These are phyloP conservation scores for Cordia subcordata DNA, from an alignment of 257 asterid species.

Conservation along the genomic window DNA sequence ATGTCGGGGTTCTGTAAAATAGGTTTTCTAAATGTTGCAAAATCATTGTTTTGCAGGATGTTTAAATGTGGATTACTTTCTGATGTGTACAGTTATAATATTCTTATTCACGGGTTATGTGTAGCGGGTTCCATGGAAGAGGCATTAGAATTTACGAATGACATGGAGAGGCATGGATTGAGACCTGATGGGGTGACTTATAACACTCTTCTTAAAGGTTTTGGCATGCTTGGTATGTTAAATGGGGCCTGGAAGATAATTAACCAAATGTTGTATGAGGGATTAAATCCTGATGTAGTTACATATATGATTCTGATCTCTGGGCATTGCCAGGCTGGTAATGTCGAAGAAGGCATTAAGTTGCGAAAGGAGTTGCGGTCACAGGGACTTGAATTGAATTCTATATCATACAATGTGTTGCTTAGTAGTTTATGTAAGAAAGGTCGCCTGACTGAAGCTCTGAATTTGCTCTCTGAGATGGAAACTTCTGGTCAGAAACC, in stretches of 20 bases:
- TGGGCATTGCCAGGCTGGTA: constrained; percentile 53
- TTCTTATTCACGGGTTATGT: constrained; percentile 65
- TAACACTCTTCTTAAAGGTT: constrained; percentile 68
- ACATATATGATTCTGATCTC: constrained; percentile 48
- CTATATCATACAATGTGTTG: constrained; percentile 36
- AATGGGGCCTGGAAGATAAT: constrained; percentile 35
- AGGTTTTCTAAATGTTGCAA: constrained; percentile 56
- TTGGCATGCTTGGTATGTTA: constrained; percentile 53
- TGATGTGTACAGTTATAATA: constrained; percentile 63
- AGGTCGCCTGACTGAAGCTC: constrained; percentile 50
- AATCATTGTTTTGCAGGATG: constrained; percentile 66
- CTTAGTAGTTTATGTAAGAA: constrained; percentile 58
- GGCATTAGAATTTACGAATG: constrained; percentile 47
- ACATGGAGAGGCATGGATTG: constrained; percentile 72
- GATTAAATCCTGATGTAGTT: constrained; percentile 37
- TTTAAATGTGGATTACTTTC: constrained; percentile 62
- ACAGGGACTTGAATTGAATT: constrained; percentile 39
- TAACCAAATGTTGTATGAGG: constrained; percentile 27
- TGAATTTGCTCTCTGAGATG: constrained; percentile 47
- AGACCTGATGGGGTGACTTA: constrained; percentile 65
- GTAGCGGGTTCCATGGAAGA: constrained; percentile 60
- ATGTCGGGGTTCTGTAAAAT: constrained; percentile 62
- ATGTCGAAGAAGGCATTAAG: constrained; percentile 46
- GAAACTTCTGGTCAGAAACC: constrained; percentile 44
- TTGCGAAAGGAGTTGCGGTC: constrained; percentile 53